Conservation (phyloP, 1,284 basidiomycete genomes). For the Moniliella sp. region DNA sequence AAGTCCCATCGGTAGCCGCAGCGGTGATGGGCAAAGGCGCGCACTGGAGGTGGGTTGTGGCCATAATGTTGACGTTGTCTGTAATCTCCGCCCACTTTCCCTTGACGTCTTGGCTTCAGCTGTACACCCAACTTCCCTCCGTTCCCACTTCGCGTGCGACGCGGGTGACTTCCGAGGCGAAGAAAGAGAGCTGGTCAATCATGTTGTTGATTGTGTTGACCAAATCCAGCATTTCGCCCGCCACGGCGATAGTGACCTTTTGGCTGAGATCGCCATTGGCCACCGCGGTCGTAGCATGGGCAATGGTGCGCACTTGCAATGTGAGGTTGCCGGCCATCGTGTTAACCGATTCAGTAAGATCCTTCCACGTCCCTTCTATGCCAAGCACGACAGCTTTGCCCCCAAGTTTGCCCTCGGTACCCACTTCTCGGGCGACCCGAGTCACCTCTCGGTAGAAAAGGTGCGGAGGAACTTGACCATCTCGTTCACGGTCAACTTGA, state of each 20-base stretch:
- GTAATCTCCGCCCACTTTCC: constrained; percentile 98
- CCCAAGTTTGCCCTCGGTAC: constrained; percentile 33
- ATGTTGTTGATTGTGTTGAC: constrained; percentile 46
- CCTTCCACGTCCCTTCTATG: constrained; percentile 38
- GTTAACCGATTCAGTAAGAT: constrained; percentile 58
- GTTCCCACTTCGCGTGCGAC: constrained; percentile 86
- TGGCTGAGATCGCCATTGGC: constrained; percentile 77
- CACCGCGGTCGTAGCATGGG: constrained; percentile 81
- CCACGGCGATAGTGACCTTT: constrained; percentile 74
- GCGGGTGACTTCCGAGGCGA: constrained; percentile 79
- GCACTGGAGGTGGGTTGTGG: constrained; percentile 79
- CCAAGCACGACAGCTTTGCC: constrained; percentile 32
- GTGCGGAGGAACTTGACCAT: constrained; percentile 34
- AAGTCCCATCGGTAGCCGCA: constrained; percentile 98
- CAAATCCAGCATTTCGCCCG: constrained; percentile 74
- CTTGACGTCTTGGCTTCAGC: constrained; percentile 84
- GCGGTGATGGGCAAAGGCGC: constrained; percentile 97
- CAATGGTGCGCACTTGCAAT: constrained; percentile 79
- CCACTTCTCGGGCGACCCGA: constrained; percentile 33
- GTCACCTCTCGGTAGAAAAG: constrained; percentile 34
- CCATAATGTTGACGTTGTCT: constrained; percentile 41
- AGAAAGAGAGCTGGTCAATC: constrained; percentile 45
- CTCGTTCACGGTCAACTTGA: constrained; percentile 33
- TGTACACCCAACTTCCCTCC: constrained; percentile 85
- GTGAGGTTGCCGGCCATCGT: constrained; percentile 50